Conservation (phyloP, 306 rosid species). For the Prunus salicina region DNA sequence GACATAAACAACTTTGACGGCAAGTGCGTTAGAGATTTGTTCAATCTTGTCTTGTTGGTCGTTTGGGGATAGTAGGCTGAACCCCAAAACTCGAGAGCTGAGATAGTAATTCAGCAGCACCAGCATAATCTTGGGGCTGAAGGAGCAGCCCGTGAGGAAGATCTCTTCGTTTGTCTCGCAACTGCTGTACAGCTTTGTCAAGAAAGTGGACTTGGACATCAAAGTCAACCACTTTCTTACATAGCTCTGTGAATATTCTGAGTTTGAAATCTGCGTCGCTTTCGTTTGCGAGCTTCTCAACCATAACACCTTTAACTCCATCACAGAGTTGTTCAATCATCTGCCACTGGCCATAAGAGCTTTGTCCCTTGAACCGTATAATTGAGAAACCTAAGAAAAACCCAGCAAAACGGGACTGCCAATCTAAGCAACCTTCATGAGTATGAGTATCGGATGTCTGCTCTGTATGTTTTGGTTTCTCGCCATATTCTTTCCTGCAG, state of each 20-base stretch:
- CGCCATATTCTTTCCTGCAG: too few species aligned
- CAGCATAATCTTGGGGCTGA: neutral
- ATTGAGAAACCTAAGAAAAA: too few species aligned
- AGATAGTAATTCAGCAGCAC: neutral
- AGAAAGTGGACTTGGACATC: neutral
- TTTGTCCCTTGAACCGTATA: too few species aligned
- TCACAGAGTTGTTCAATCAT: neutral
- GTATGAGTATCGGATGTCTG: too few species aligned
- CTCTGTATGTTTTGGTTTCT: too few species aligned
- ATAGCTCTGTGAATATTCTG: neutral
- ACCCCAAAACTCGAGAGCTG: neutral
- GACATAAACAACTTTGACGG: neutral
- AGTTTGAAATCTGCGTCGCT: neutral
- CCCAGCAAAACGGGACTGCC: too few species aligned
- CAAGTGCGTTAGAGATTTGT: neutral
- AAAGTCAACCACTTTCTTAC: neutral
- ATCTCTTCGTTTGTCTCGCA: neutral
- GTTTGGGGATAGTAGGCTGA: neutral
- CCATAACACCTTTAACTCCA: neutral
- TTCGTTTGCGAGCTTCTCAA: neutral
- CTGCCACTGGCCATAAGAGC: neutral
- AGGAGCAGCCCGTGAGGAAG: neutral
- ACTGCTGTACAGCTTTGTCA: neutral
- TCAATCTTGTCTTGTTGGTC: neutral
- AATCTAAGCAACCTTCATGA: too few species aligned